Evolutionary conservation across 2,329 filamentous ascomycete genomes (phyloP).

Genomic region (Pestalotiopsis sp.): DNA sequence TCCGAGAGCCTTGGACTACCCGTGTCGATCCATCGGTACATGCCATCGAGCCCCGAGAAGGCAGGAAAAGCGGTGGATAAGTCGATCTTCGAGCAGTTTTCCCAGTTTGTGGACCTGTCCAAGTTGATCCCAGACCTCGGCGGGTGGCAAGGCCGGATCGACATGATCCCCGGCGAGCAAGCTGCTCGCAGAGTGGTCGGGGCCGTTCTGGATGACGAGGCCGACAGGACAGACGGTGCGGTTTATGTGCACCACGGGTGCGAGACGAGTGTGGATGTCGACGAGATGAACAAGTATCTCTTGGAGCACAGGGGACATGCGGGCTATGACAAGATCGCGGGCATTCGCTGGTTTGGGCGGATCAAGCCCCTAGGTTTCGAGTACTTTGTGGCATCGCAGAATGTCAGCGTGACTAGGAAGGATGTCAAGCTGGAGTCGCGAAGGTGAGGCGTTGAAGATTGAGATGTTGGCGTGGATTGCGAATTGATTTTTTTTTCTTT

Average conservation of each 20-base stretch:
- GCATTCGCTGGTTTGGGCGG: slow-evolving; percentile 20
- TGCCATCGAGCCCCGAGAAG: background rate
- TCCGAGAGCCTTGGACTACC: background rate
- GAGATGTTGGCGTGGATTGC: no score
- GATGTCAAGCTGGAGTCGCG: slow-evolving; percentile 1
- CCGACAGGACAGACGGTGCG: background rate
- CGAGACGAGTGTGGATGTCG: background rate
- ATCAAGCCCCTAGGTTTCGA: slow-evolving; percentile 20
- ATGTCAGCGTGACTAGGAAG: slow-evolving; percentile 11
- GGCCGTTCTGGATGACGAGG: background rate
- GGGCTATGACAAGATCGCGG: slow-evolving; percentile 15
- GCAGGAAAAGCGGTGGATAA: background rate
- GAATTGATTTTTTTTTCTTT: no score
- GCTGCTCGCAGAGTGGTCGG: slow-evolving; percentile 7
- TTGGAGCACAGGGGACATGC: background rate
- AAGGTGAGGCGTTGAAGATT: background rate
- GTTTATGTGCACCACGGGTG: background rate
- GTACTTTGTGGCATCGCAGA: slow-evolving; percentile 20
- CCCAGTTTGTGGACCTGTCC: background rate
- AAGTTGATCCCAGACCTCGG: slow-evolving; percentile 8
- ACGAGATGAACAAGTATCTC: background rate
- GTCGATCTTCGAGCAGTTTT: slow-evolving; percentile 10
- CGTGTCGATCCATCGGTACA: background rate
- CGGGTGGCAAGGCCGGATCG: slow-evolving; percentile 17
- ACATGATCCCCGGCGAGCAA: slow-evolving; percentile 13